phyloP scores from a whole-genome alignment of 192 early-diverging fungal species.

The Coemansia sp. region DNA sequence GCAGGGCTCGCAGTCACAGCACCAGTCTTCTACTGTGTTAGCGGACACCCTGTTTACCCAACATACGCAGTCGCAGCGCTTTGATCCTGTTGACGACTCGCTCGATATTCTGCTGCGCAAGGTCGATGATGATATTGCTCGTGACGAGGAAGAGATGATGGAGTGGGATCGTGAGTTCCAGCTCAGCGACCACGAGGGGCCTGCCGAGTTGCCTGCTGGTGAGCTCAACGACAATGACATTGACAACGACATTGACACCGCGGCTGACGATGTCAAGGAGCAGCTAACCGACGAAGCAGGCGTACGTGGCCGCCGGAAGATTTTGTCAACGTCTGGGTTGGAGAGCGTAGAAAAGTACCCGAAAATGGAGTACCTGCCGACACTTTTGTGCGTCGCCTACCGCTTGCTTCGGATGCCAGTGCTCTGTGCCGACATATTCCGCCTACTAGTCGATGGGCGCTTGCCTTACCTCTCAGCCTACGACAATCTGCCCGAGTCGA shows the following conservation, averaged over 20 bases:
- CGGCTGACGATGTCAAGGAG: background rate
- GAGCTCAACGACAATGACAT: background rate
- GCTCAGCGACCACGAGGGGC: background rate
- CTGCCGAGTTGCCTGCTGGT: background rate
- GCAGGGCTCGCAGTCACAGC: background rate
- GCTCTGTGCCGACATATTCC: slow-evolving; percentile 27
- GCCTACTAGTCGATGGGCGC: slow-evolving; percentile 35
- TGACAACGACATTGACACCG: background rate
- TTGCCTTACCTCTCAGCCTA: slow-evolving; percentile 33
- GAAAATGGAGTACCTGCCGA: slow-evolving; percentile 41
- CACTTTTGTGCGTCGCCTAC: slow-evolving; percentile 27
- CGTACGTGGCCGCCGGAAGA: background rate
- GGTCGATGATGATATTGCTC: slow-evolving; percentile 45
- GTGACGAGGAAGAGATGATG: slow-evolving; percentile 38
- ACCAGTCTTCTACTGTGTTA: background rate
- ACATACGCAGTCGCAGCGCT: slow-evolving; percentile 18
- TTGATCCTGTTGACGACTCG: slow-evolving; percentile 21
- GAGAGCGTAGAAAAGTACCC: slow-evolving; percentile 18
- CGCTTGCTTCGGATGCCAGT: slow-evolving; percentile 28
- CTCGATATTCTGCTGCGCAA: slow-evolving; percentile 30
- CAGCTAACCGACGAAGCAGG: background rate
- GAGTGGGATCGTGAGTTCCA: slow-evolving; percentile 19
- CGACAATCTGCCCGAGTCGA: slow-evolving; percentile 12
- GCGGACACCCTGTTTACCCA: slow-evolving; percentile 16
- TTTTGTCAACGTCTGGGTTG: background rate